Conservation (phyloP, 345 rosid species). For the Gynandropsis gynandra region DNA sequence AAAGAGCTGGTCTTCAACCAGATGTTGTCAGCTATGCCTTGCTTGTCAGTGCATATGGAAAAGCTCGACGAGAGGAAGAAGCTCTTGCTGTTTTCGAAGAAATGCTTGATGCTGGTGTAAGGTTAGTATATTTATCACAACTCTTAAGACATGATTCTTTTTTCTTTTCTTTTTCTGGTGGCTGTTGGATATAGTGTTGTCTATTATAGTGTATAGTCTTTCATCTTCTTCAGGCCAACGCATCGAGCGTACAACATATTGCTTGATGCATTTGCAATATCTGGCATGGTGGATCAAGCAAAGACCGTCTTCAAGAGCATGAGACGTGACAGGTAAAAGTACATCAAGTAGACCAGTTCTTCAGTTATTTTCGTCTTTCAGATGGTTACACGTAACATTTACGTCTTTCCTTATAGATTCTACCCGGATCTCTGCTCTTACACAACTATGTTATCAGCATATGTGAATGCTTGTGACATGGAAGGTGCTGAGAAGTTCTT, state of each 20-base stretch:
- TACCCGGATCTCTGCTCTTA: slow-evolving; percentile 81
- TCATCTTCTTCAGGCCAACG: slow-evolving; percentile 55
- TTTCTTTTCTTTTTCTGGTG: no score
- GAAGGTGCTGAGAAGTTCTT: slow-evolving; percentile 93
- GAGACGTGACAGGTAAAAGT: slow-evolving; percentile 80
- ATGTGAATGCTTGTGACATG: slow-evolving; percentile 84
- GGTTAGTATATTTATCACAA: slow-evolving; percentile 51
- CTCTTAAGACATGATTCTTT: no score
- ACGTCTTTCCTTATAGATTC: slow-evolving; percentile 38
- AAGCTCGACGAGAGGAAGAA: slow-evolving; percentile 94
- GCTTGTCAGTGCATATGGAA: slow-evolving; percentile 89
- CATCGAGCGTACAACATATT: slow-evolving; percentile 86
- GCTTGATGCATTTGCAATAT: slow-evolving; percentile 92
- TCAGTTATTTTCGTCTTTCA: not conserved
- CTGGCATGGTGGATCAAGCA: slow-evolving; percentile 98
- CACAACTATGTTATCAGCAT: slow-evolving; percentile 88
- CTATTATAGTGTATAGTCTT: not conserved
- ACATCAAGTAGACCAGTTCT: not conserved
- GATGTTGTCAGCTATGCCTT: slow-evolving; percentile 91
- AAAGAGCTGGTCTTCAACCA: slow-evolving; percentile 73
- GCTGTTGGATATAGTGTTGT: not conserved
- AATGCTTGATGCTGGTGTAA: slow-evolving; percentile 93
- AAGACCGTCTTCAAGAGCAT: slow-evolving; percentile 77
- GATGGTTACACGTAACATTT: slow-evolving; percentile 2
- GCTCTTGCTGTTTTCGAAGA: slow-evolving; percentile 96